Base-by-base conservation (phyloP, 257 asterid genomes). In the Coffea eugenioides region DNA sequence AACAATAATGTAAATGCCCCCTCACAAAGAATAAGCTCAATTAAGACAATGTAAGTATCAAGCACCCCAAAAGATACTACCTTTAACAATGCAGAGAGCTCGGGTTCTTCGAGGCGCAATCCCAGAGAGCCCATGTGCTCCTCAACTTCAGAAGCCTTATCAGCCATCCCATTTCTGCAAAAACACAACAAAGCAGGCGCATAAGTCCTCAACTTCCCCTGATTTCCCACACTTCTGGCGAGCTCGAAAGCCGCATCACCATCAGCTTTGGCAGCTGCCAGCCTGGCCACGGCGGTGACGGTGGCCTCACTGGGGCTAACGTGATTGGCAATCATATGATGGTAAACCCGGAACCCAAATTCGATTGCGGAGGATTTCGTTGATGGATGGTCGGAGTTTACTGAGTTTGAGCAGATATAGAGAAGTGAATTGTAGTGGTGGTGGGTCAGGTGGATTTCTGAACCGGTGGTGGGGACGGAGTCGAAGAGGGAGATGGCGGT, bases 291-390 rank as follows among this genome's bases (percentile, higher is more conserved):
- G 11, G 98, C 94, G 59, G 98, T 90, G 83, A 89, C 82, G 52
- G 98, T 95, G 34, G 98, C 99, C 87, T 92, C 98, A 71, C 91
- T 92, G 5, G 94, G 92, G 83, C 69, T 87, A 80, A 91, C 77
- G 13, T 80, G 75, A 41, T 80, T 64, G 56, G 82, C 64, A 64
- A 69, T 86, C 75, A 85, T 91, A 16, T 77, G 85, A 56, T 84
- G 62, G 81, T 87, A 95, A 65, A 95, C 78, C 81, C 82, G 86
- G 87, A 93, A 90, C 1, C 98, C 99, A 79, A 93, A 95, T 41
- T 88, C 86, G 52, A 95, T 88, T 2, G 99, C 97, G 45, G 88
- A n/a, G 31, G 80, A 20, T 68, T 88, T 88, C 36, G 87, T 80
- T 64, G 80, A 89, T 56, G 88, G 86, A 64, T 64, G 77, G 84